Evolutionary conservation across 139 green algal genomes (phyloP).

Genomic region (Chlamydomonas applanata): DNA sequence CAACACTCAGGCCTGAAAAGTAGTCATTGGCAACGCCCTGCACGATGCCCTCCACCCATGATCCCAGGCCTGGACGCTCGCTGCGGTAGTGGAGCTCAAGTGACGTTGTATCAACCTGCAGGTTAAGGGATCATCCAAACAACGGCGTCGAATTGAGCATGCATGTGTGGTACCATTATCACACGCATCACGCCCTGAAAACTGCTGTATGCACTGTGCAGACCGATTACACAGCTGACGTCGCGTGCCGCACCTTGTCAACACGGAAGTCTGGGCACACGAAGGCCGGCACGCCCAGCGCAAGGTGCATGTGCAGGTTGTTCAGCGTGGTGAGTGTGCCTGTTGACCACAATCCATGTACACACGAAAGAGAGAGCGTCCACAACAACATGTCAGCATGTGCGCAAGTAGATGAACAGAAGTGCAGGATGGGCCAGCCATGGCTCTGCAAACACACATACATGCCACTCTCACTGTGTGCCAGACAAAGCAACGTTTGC

Average conservation of each 20-base stretch:
- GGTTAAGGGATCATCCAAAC: background rate
- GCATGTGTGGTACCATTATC: background rate
- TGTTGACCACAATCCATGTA: too few relatives aligned
- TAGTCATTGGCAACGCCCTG: background rate
- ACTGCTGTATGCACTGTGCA: too few relatives aligned
- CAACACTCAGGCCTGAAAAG: background rate
- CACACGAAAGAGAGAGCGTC: too few relatives aligned
- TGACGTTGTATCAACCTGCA: slow-evolving; percentile 1
- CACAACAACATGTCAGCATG: too few relatives aligned
- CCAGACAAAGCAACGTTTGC: too few relatives aligned
- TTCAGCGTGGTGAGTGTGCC: slow-evolving; percentile 16
- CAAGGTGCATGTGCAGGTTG: slow-evolving; percentile 19
- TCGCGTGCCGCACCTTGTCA: slow-evolving; percentile 8
- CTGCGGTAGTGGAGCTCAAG: slow-evolving; percentile 22
- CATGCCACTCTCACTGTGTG: too few relatives aligned
- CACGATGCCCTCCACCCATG: slow-evolving; percentile 15
- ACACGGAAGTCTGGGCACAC: slow-evolving; percentile 14
- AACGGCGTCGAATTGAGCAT: background rate
- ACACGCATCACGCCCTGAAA: too few relatives aligned
- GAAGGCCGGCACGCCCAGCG: slow-evolving; percentile 12
- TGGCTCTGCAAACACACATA: too few relatives aligned
- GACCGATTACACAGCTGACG: too few relatives aligned
- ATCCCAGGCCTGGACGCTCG: background rate
- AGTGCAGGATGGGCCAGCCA: too few relatives aligned
- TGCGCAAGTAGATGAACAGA: too few relatives aligned